A percentile compares a stretch with the other conserved stretches of the same genome.
phyloP scores from a whole-genome alignment of 2,329 filamentous ascomycete genomes.

The Monilinia polystroma region DNA sequence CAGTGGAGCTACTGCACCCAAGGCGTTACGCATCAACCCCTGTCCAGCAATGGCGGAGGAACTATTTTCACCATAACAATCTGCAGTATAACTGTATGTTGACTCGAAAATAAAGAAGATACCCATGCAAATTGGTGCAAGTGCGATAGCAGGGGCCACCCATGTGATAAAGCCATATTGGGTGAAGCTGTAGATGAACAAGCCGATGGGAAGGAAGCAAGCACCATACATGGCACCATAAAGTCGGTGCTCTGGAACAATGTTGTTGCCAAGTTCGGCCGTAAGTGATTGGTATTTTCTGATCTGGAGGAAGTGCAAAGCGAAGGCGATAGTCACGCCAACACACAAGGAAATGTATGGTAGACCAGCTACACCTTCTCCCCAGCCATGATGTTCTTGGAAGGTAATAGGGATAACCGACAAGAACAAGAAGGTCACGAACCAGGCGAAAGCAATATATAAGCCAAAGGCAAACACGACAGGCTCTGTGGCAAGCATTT shows the following conservation, averaged over 20 bases:
- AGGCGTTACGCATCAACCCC: conserved; percentile 22
- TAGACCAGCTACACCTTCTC: conserved; percentile 57
- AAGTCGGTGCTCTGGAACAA: conserved; percentile 67
- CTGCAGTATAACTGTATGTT: conserved; percentile 21
- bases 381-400: conserved; percentile 68
- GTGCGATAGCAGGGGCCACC: conserved; percentile 20
- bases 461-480: conserved; percentile 83
- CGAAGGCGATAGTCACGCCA: conserved; percentile 39
- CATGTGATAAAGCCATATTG: conserved; percentile 23
- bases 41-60: conserved; percentile 21
- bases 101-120: conserved; percentile 24
- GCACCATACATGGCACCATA: conserved; percentile 78
- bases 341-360: conserved; percentile 54
- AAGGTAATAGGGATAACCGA: conserved; percentile 73
- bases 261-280: neutral
- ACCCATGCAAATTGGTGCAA: conserved; percentile 19
- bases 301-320: conserved; percentile 20
- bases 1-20: conserved; percentile 21
- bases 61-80: conserved; percentile 24
- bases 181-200: conserved; percentile 66
- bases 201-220: conserved; percentile 69
- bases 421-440: conserved; percentile 79
- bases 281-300: conserved; percentile 12
- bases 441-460: conserved; percentile 88
- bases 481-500: conserved; percentile 66